Base-by-base conservation (phyloP, 2,329 filamentous ascomycete genomes). In the Fusarium acutatum region DNA sequence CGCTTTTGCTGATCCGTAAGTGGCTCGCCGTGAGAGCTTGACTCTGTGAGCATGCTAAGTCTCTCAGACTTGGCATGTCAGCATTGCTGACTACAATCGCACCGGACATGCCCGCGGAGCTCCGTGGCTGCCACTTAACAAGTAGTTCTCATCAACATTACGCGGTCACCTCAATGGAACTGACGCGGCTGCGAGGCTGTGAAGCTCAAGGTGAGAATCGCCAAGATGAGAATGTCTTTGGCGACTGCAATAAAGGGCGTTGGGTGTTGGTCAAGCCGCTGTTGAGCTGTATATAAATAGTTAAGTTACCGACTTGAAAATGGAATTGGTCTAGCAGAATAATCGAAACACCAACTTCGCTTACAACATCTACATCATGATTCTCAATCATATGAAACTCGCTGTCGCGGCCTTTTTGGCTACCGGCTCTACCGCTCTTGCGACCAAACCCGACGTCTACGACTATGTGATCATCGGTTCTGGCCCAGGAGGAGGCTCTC, bases 391-490 rank as follows among this genome's bases (percentile, higher is more conserved):
- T 0, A 8, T 66, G 2, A 66, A 37, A 28, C 11, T 65, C 4
- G 35, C 41, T 2, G 2, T 49, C 1, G 22, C 15, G 8, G 41
- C 49, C 24, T 22, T 37, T 10, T 37, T 66, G 9, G 26, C 49
- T 6, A 6, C 18, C 3, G 10, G 60, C 12, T 28, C 41, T n/a
- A 17, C 41, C 3, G 6, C 9, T 6, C 6, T 41, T 4, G 50
- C 63, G 3, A 35, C 37, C 1, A 38, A 64, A 3, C 10, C 9
- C 6, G n/a, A 54, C 4, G 9, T 66, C 9, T 67, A 67, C 10
- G 64, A 67, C 37, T 67, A 67, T 28, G 62, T 66, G 6, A 58
- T 67, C 18, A 28, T 67, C 1, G 64, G 64, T 0, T 50, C 43
- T 13, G 64, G 64, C 1, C 64, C 50, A 2, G 64, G 64, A 14